Conservation (phyloP, 2,329 filamentous ascomycete genomes). For the Xylaria sp. region DNA sequence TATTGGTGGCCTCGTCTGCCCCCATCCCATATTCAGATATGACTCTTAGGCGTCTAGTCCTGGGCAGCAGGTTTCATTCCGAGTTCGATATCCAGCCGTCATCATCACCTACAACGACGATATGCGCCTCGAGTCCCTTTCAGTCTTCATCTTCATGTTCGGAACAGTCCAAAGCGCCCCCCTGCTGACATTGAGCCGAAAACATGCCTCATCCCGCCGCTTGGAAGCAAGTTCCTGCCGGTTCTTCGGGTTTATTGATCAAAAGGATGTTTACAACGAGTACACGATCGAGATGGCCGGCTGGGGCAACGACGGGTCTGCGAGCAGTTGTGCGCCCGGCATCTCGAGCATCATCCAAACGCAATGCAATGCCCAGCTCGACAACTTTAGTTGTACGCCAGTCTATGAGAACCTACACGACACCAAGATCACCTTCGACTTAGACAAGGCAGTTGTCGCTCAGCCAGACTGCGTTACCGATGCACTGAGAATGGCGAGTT, state of each 20-base stretch:
- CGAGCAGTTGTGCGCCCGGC: slow-evolving; percentile 11
- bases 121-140: slow-evolving; percentile 17
- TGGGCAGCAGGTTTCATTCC: neutral
- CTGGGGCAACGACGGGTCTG: slow-evolving; percentile 33
- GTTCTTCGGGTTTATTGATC: slow-evolving; percentile 34
- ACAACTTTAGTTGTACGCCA: slow-evolving; percentile 24
- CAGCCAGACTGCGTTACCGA: slow-evolving; percentile 36
- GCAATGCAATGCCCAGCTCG: slow-evolving; percentile 25
- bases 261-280: slow-evolving; percentile 23
- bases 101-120: slow-evolving; percentile 4
- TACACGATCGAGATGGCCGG: slow-evolving; percentile 36
- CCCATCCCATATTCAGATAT: neutral
- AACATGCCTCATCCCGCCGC: slow-evolving; percentile 17
- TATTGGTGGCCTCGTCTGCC: neutral
- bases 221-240: slow-evolving; percentile 24
- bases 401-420: slow-evolving; percentile 28
- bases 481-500: slow-evolving; percentile 24
- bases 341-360: slow-evolving; percentile 16
- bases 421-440: slow-evolving; percentile 31
- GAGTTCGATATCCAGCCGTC: neutral
- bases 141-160: slow-evolving; percentile 2
- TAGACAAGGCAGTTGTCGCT: slow-evolving; percentile 19
- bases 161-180: neutral
- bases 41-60: neutral
- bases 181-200: neutral